phyloP scores from a whole-genome alignment of 495 filamentous ascomycete species.

The Aspergillus affinis region DNA sequence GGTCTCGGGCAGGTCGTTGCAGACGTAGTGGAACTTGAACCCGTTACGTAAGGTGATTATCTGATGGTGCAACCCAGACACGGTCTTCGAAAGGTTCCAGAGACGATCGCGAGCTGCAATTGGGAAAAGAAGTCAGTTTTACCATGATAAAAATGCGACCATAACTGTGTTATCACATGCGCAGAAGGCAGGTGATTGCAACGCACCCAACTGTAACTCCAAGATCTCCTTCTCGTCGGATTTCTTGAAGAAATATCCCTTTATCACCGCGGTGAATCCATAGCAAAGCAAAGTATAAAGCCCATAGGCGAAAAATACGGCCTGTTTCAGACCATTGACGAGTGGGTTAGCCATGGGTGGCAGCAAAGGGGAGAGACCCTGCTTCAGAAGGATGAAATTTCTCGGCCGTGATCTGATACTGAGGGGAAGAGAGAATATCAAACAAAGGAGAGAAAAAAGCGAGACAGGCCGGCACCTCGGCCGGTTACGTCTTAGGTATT shows the following conservation, averaged over 20 bases:
- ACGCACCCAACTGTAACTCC: slow-evolving; percentile 42
- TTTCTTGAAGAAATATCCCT: slow-evolving; percentile 35
- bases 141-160: not conserved
- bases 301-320: slow-evolving; percentile 35
- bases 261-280: slow-evolving; percentile 18
- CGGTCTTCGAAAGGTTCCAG: slow-evolving; percentile 47
- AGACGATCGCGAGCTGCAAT: slow-evolving; percentile 40
- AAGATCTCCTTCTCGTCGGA: slow-evolving; percentile 36
- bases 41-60: slow-evolving; percentile 48
- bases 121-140: slow-evolving; percentile 1
- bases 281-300: slow-evolving; percentile 35
- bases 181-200: not conserved
- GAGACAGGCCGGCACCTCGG: too few species aligned
- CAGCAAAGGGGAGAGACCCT: not conserved
- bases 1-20: slow-evolving; percentile 31
- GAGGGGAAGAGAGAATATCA: not conserved
- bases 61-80: slow-evolving; percentile 42
- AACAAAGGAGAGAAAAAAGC: too few species aligned
- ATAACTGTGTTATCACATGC: not conserved
- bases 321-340: slow-evolving; percentile 15
- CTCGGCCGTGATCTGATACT: not conserved
- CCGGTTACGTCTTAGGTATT: too few species aligned
- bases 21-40: slow-evolving; percentile 54
- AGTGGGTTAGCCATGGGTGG: slow-evolving; percentile 26
- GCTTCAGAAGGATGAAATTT: not conserved